Conservation (phyloP, 2,329 filamentous ascomycete genomes). For the Ophiostoma himal-ulmi region DNA sequence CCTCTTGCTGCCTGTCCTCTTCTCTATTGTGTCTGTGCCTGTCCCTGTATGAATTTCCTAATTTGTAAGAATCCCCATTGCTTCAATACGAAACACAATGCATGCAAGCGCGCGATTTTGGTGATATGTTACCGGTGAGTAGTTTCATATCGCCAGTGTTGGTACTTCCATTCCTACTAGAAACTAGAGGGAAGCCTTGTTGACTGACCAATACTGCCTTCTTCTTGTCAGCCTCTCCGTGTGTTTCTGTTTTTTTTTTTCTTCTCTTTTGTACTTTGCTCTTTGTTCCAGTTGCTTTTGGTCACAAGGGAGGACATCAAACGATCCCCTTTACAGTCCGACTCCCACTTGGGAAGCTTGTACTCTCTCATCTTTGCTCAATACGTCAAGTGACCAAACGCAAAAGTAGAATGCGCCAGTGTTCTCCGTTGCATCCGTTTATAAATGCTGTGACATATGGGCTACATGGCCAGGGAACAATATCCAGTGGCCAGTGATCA, state of each 20-base stretch:
- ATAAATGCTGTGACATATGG: background rate
- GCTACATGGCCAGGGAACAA: background rate
- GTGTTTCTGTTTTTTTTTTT: background rate
- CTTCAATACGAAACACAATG: background rate
- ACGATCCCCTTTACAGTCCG: background rate
- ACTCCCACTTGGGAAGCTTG: background rate
- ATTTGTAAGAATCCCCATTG: background rate
- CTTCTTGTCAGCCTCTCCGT: background rate
- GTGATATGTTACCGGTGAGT: background rate
- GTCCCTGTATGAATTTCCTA: background rate
- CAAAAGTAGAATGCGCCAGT: background rate
- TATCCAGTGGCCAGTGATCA: background rate
- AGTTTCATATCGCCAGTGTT: background rate
- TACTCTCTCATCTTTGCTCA: background rate
- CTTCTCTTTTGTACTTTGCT: too few species aligned
- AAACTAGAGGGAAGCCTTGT: background rate
- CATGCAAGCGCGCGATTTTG: conserved; percentile 1
- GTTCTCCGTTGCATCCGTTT: background rate
- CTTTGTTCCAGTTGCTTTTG: background rate
- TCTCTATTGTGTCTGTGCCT: background rate
- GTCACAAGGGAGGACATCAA: background rate
- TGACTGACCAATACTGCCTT: conserved; percentile 7
- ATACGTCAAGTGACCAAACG: background rate
- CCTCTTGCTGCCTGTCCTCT: background rate
- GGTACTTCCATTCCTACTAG: background rate